Evolutionary conservation across 1,284 basidiomycete genomes (phyloP), one percentile per base, ranked within the genome.

Genomic region (Blastosporella zonata): DNA sequence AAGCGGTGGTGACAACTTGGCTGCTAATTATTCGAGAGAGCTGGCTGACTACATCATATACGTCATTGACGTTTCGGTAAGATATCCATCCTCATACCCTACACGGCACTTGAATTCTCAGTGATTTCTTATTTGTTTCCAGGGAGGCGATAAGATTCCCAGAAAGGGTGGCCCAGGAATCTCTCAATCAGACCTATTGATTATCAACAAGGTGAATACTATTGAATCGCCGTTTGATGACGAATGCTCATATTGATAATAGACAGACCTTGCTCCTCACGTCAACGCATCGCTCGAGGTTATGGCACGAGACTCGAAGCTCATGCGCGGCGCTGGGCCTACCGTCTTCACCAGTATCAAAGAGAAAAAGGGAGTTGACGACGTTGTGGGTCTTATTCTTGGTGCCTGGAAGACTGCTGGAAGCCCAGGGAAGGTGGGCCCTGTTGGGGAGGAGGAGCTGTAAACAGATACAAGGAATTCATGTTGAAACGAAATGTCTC

Each of bases 91-190:
- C 27, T 18, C 12, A 12, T 31, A 15, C 35, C 2, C 21, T 13
- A 34, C 15, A 6, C 20, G 17, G 27, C 20, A 40, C 28, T n/a
- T 17, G 20, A 27, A 13, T 12, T 9, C 12, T 13, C 12, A 25
- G 22, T 31, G 6, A 20, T n/a, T 43, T 36, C 20, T 17, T n/a
- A 4, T 17, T 37, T 25, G 17, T 43, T 50, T 15, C 52, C 55
- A 89, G 73, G 96, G 96, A 21, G 96, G 96, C 0, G 97, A 99
- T 72, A 99, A 99, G 71, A 96, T 99, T 55, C 96, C 96, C 8
- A 78, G 96, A 25, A 99, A 99, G 73, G 96, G 97, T 5, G 96
- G 96, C 1, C 96, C 96, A 1, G 96, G 96, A 10, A 96, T 97
- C 59, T 93, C 92, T 1, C 90, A 96, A 65, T 95, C 93, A 2